phyloP scores from a whole-genome alignment of 306 rosid genomes.

The Trichosanthes cucumerina region DNA sequence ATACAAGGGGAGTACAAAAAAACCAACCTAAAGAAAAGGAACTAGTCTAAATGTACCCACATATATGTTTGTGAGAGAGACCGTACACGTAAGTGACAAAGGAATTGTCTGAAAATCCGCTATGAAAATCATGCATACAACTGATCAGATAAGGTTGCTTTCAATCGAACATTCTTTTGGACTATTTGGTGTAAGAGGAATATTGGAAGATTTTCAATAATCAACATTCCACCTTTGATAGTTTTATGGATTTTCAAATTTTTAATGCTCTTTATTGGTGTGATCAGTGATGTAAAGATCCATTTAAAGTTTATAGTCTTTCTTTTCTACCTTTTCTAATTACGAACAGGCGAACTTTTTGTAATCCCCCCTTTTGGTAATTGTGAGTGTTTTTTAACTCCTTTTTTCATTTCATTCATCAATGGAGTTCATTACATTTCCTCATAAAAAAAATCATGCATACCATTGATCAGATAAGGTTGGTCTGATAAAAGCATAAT shows the following conservation, averaged over 20 bases:
- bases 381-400: neutral
- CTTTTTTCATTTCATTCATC: neutral
- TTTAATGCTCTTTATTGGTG: no score
- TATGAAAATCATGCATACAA: conserved; percentile 39
- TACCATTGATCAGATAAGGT: conserved; percentile 89
- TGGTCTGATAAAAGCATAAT: conserved; percentile 87
- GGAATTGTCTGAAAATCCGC: neutral
- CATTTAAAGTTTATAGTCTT: neutral
- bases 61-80: neutral
- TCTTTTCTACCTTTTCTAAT: neutral
- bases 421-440: neutral
- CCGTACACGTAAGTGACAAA: neutral
- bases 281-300: no score
- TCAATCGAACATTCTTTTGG: no score
- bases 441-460: conserved; percentile 1
- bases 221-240: no score
- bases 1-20: no score
- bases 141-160: conserved; percentile 62
- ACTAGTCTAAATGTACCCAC: neutral
- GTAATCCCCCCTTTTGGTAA: neutral
- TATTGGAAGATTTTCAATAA: no score
- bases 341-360: neutral
- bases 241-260: no score
- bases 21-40: no score
- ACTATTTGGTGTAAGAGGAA: no score